Conservation (phyloP, 2,329 filamentous ascomycete species). For the Beauveria asiatica region DNA sequence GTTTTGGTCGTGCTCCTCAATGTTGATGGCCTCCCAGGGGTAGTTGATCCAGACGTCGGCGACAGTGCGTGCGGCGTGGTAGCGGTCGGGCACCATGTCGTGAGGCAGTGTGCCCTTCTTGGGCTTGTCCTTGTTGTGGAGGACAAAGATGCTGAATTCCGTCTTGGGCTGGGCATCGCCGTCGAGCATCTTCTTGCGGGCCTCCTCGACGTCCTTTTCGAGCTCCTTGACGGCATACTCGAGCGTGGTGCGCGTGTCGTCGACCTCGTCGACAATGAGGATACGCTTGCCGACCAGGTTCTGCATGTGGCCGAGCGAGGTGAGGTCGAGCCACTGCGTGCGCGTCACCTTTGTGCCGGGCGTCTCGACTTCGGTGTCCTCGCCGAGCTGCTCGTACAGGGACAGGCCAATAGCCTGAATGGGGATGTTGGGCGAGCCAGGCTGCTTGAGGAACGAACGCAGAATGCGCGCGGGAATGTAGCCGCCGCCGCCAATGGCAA, state of each 20-base stretch:
- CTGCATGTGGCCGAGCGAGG: constrained; percentile 70
- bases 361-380: constrained; percentile 50
- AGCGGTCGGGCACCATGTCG: constrained; percentile 68
- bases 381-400: constrained; percentile 79
- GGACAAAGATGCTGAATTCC: constrained; percentile 87
- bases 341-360: constrained; percentile 91
- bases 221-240: constrained; percentile 91
- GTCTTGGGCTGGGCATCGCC: constrained; percentile 61
- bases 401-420: constrained; percentile 98
- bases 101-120: constrained; percentile 85
- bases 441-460: constrained; percentile 90
- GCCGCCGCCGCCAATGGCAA: constrained; percentile 94
- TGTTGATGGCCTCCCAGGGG: constrained; percentile 93
- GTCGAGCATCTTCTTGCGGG: constrained; percentile 63
- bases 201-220: constrained; percentile 84
- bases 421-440: constrained; percentile 85
- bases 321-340: constrained; percentile 96
- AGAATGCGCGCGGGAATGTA: constrained; percentile 96
- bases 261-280: constrained; percentile 89
- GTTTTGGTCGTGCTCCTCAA: constrained; percentile 72
- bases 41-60: constrained; percentile 98
- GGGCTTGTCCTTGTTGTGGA: constrained; percentile 96
- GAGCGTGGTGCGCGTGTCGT: constrained; percentile 88
- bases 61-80: constrained; percentile 79
- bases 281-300: constrained; percentile 87